Evolutionary conservation across 768 basidiomycete species (phyloP), one percentile per base, ranked within the genome.

Genomic region (Kwoniella pini): DNA sequence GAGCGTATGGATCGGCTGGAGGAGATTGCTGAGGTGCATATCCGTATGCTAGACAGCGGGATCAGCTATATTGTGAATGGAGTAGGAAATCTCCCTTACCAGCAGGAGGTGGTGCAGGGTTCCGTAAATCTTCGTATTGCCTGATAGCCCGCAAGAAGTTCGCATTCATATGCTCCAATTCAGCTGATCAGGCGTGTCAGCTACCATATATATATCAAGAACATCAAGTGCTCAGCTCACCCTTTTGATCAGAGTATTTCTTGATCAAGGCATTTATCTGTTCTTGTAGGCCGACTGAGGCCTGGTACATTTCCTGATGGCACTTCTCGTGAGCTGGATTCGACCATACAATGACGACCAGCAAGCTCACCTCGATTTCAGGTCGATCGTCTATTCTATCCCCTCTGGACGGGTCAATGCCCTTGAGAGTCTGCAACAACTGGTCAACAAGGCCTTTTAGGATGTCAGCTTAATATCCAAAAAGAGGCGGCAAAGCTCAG

Each of bases 191-290:
- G 39, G 38, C 24, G 4, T 53, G 21, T 54, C 59, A 58, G 45
- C 55, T 45, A 39, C 9, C 26, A 11, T n/a, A 19, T 30, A 3
- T 45, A 17, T 27, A 44, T 15, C 11, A 6, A 21, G 15, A 54
- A 17, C 7, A 12, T 24, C 33, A 15, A 56, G 44, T 15, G 33
- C 33, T 7, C n/a, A 38, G 28, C 79, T 54, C 54, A 85, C 83
- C 84, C 79, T 92, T 83, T 81, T 97, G 96, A 81, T 95, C 92
- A 69, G 88, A 92, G 74, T 97, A 97, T 81, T 93, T 96, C 76
- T 96, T 92, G 64, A 97, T 96, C 54, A 98, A 80, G 72, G 93
- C 92, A 63, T 96, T 93, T 64, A 98, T 95, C 82, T 92, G 94
- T 6, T 93, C 93, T 44, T 94, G 84, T 39, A 96, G 79, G 3